Evolutionary conservation across 176 grass and related monocot species (phyloP).

Genomic region (Cenchrus fungigraminus): DNA sequence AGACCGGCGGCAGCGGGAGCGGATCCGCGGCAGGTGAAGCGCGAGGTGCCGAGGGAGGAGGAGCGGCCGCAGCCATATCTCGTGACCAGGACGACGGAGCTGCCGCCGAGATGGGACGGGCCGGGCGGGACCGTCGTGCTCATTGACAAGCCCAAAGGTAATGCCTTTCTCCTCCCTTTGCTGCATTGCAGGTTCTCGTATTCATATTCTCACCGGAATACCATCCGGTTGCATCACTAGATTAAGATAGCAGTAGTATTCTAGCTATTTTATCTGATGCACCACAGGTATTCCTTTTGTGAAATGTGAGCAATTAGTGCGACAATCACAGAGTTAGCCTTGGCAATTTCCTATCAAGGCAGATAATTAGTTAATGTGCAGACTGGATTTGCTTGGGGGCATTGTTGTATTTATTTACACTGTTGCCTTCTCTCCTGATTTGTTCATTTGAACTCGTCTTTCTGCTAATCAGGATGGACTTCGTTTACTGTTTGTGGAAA

Average conservation of each 20-base stretch:
- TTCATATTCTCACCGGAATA: background rate
- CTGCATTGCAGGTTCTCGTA: background rate
- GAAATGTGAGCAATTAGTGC: background rate
- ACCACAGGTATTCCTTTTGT: background rate
- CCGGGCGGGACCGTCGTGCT: slow-evolving; percentile 81
- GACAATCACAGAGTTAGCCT: slow-evolving; percentile 1
- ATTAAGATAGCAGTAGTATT: background rate
- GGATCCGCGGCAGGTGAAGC: slow-evolving; percentile 27
- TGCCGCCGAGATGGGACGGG: slow-evolving; percentile 89
- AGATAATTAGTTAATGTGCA: background rate
- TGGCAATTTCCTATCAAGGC: background rate
- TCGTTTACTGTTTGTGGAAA: slow-evolving; percentile 99
- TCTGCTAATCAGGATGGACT: slow-evolving; percentile 80
- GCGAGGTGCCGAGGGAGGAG: slow-evolving; percentile 14
- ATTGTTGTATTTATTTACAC: background rate
- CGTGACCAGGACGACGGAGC: slow-evolving; percentile 66
- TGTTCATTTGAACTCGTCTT: slow-evolving; percentile 21
- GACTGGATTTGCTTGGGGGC: background rate
- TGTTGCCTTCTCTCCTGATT: background rate
- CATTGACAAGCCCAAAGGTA: slow-evolving; percentile 97
- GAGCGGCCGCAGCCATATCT: slow-evolving; percentile 63
- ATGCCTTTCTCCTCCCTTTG: background rate
- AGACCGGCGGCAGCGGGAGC: slow-evolving; percentile 5
- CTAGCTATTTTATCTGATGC: slow-evolving; percentile 1
- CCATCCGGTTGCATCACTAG: background rate